These are phyloP conservation scores for Phytopythium helicoides DNA, from an alignment of 352 stramenopile species.

Conservation along the genomic window DNA sequence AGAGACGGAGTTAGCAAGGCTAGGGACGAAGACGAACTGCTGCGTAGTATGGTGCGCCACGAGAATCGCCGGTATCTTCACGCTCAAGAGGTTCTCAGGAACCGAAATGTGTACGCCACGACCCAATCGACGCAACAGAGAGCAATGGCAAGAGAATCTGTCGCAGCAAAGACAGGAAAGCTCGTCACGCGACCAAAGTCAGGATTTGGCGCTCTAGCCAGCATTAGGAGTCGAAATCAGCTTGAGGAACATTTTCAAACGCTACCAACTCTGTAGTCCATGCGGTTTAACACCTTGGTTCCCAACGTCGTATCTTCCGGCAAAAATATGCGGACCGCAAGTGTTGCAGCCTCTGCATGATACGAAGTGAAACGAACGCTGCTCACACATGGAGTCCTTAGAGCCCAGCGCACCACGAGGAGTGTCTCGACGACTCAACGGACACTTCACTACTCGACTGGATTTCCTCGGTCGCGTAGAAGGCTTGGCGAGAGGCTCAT, in stretches of 20 bases:
- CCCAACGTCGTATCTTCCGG: too few species aligned
- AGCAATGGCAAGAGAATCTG: slow-evolving; percentile 22
- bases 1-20: slow-evolving; percentile 32
- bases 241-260: slow-evolving; percentile 9
- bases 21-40: slow-evolving; percentile 59
- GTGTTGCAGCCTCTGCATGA: too few species aligned
- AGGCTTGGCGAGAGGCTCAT: too few species aligned
- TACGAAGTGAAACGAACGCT: too few species aligned
- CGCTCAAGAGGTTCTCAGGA: slow-evolving; percentile 53
- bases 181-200: neutral
- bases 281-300: too few species aligned
- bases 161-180: neutral
- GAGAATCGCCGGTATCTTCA: slow-evolving; percentile 56
- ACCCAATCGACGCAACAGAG: slow-evolving; percentile 37
- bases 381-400: too few species aligned
- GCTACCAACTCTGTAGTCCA: neutral
- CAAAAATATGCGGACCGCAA: too few species aligned
- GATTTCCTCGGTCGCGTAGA: too few species aligned
- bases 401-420: too few species aligned
- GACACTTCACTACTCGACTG: too few species aligned
- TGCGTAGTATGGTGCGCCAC: slow-evolving; percentile 56
- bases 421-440: too few species aligned
- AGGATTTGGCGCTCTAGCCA: neutral
- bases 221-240: slow-evolving; percentile 14
- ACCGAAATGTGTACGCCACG: slow-evolving; percentile 67